A percentile compares a stretch with the other conserved stretches of the same genome.
These are phyloP conservation scores for Botrytis pseudocinerea DNA, from an alignment of 2,329 filamentous ascomycete genomes.

Conservation along the genomic window DNA sequence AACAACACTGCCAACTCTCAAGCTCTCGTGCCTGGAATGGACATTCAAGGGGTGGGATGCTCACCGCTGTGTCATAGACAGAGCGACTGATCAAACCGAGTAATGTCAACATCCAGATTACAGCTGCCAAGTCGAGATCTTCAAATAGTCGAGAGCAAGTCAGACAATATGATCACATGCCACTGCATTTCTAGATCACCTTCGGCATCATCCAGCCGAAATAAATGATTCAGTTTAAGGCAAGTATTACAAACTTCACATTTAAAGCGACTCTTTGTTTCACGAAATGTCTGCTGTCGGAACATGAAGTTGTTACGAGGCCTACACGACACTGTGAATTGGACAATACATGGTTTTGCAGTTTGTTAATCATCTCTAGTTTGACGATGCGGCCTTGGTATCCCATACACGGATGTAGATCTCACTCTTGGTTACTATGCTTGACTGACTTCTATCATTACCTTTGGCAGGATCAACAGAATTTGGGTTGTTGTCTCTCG, in stretches of 20 bases:
- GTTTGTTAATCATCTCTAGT: not conserved
- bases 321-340: not conserved
- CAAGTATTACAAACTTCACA: not conserved
- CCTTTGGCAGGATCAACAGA: not conserved
- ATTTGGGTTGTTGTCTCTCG: not conserved
- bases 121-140: conserved; percentile 1
- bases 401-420: not conserved
- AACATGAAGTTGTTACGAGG: not conserved
- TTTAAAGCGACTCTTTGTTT: too few relatives aligned
- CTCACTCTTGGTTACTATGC: not conserved
- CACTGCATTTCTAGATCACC: not conserved
- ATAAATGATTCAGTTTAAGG: not conserved
- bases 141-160: not conserved
- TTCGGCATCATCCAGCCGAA: not conserved
- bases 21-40: not conserved
- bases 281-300: not conserved
- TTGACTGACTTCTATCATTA: too few relatives aligned
- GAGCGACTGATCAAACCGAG: too few relatives aligned
- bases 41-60: not conserved
- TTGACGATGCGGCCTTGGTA: not conserved
- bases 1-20: not conserved
- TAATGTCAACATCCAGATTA: not conserved
- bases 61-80: not conserved
- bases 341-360: not conserved
- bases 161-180: not conserved